These are phyloP conservation scores for Zygoascus hellenicus DNA, from an alignment of 1,139 yeast genomes.

Conservation along the genomic window DNA sequence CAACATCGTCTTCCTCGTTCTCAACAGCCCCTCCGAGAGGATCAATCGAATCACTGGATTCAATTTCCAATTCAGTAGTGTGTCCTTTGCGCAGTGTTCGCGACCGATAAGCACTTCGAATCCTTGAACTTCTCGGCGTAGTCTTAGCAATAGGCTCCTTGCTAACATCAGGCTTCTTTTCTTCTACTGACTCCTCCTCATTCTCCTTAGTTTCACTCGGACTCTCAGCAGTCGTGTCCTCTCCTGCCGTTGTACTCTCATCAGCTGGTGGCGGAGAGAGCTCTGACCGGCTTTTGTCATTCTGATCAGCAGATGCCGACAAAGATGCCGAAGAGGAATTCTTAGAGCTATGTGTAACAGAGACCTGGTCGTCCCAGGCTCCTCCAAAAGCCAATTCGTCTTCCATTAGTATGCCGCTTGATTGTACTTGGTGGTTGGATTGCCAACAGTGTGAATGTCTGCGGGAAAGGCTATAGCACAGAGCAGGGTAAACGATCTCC, in stretches of 20 bases:
- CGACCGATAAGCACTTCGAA: constrained; percentile 6
- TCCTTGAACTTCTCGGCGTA: constrained; percentile 5
- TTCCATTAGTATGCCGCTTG: background rate
- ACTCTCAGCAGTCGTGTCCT: constrained; percentile 3
- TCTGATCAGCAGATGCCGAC: constrained; percentile 10
- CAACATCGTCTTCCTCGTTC: constrained; percentile 4
- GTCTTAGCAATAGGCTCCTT: constrained; percentile 2
- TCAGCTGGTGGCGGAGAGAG: background rate
- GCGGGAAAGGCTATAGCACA: no score
- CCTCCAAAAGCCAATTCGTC: constrained; percentile 6
- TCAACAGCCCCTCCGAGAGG: constrained; percentile 17
- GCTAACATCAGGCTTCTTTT: no score
- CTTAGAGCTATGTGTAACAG: constrained; percentile 18
- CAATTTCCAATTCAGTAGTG: constrained; percentile 14
- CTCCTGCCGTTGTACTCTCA: constrained; percentile 5
- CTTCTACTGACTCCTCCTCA: no score
- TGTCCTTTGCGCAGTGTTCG: constrained; percentile 5
- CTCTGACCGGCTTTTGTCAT: background rate
- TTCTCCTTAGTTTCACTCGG: background rate
- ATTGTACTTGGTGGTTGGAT: background rate
- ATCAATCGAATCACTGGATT: constrained; percentile 16
- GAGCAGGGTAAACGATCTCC: no score
- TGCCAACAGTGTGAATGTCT: no score
- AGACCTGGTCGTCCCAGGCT: constrained; percentile 28
- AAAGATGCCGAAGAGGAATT: constrained; percentile 23